Conservation (phyloP, 163 green algal genomes). For the Scenedesmus sp. region DNA sequence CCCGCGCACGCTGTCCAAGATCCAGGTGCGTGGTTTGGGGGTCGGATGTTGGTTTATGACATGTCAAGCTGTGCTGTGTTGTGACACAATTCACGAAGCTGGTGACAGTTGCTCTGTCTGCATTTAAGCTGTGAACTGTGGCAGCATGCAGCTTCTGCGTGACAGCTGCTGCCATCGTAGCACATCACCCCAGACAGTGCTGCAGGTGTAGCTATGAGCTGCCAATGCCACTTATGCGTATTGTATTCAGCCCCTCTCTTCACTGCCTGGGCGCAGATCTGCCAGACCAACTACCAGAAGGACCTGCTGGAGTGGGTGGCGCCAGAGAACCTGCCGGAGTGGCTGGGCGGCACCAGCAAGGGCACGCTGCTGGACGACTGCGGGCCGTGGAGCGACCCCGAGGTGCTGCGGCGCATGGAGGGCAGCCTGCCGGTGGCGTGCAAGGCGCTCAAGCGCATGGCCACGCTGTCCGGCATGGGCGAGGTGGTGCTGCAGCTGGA, state of each 20-base stretch:
- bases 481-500: neutral
- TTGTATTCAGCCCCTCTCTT: neutral
- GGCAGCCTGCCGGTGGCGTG: constrained; percentile 28
- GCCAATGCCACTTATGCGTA: neutral
- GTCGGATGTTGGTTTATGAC: neutral
- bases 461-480: constrained; percentile 13
- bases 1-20: constrained; percentile 88
- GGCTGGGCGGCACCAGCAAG: constrained; percentile 85
- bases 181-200: neutral
- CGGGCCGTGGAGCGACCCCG: constrained; percentile 86
- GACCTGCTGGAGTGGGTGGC: constrained; percentile 85
- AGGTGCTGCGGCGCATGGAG: constrained; percentile 51
- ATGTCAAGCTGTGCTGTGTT: neutral
- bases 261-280: constrained; percentile 70
- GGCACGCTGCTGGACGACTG: constrained; percentile 90
- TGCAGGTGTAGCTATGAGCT: neutral
- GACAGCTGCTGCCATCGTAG: neutral
- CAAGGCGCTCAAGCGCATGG: constrained; percentile 52
- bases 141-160: neutral
- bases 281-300: constrained; percentile 80
- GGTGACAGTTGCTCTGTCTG: neutral
- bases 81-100: neutral
- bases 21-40: constrained; percentile 76
- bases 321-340: constrained; percentile 86
- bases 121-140: neutral